Evolutionary conservation across 192 early-diverging fungal species (phyloP).

Genomic region (Coemansia sp.): DNA sequence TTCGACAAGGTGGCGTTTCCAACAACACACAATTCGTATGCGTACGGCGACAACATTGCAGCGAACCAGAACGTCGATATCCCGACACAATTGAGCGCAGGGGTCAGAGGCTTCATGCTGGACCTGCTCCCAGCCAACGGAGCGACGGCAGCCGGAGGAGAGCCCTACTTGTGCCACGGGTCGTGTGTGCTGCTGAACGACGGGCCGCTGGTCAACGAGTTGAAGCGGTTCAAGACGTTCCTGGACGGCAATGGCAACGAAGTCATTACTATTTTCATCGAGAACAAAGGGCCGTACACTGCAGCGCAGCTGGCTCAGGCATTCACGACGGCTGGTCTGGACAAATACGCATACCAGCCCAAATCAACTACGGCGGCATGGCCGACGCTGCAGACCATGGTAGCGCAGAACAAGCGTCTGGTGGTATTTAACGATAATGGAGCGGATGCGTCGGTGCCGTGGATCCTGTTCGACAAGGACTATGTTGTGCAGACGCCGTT

Average conservation of each 20-base stretch:
- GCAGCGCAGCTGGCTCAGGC: constrained; percentile 55
- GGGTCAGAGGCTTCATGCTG: constrained; percentile 75
- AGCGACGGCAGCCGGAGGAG: constrained; percentile 16
- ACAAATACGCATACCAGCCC: constrained; percentile 56
- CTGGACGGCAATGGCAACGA: constrained; percentile 70
- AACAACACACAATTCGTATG: constrained; percentile 78
- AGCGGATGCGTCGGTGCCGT: constrained; percentile 60
- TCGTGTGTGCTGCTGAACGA: constrained; percentile 65
- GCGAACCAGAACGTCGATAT: constrained; percentile 73
- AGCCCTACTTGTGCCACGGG: constrained; percentile 69
- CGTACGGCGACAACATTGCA: constrained; percentile 56
- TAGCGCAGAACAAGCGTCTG: constrained; percentile 64
- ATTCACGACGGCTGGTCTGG: constrained; percentile 59
- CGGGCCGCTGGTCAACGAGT: constrained; percentile 59
- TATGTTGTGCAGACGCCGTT: constrained; percentile 79
- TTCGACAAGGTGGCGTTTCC: constrained; percentile 68
- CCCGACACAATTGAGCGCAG: constrained; percentile 68
- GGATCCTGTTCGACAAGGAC: constrained; percentile 67
- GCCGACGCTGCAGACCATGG: constrained; percentile 73
- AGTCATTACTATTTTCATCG: constrained; percentile 77
- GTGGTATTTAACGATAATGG: constrained; percentile 65
- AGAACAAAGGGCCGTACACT: constrained; percentile 62
- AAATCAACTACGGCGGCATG: constrained; percentile 51
- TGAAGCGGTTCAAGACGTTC: constrained; percentile 61
- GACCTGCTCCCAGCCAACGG: constrained; percentile 51